Percentiles rank a stretch among this genome's conserved stretches.
phyloP scores from a whole-genome alignment of 352 stramenopile genomes.

The Peronospora belbahrii region DNA sequence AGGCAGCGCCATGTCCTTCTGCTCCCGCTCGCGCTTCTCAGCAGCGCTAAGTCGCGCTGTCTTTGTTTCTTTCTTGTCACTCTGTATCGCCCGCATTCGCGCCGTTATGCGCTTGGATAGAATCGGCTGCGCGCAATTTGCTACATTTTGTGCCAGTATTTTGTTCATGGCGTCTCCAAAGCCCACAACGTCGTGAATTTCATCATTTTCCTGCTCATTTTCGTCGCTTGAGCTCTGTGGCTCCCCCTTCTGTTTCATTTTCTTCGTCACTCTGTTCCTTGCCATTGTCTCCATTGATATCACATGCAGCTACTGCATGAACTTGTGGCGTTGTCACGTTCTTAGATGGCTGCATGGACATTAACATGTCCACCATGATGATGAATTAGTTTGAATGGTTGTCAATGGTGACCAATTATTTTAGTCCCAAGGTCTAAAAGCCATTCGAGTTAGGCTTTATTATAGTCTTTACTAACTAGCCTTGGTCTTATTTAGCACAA shows the following conservation, averaged over 20 bases:
- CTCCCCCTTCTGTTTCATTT: slow-evolving; percentile 19
- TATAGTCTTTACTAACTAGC: too few species aligned
- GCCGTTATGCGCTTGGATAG: slow-evolving; percentile 77
- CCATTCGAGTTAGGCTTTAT: too few species aligned
- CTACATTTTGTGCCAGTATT: slow-evolving; percentile 69
- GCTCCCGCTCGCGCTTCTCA: slow-evolving; percentile 65
- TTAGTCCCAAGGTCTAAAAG: background rate
- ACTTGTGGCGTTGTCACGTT: slow-evolving; percentile 3
- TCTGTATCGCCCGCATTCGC: slow-evolving; percentile 76
- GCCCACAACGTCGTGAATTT: slow-evolving; percentile 56
- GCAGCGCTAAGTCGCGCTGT: slow-evolving; percentile 54
- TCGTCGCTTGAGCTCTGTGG: slow-evolving; percentile 16
- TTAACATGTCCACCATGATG: slow-evolving; percentile 12
- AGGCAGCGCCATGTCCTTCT: slow-evolving; percentile 71
- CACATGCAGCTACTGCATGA: background rate
- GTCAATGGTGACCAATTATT: slow-evolving; percentile 7
- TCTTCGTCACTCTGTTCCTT: background rate
- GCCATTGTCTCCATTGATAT: slow-evolving; percentile 5
- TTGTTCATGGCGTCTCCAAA: slow-evolving; percentile 86
- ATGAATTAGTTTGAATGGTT: background rate
- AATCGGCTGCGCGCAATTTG: slow-evolving; percentile 60
- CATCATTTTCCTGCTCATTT: slow-evolving; percentile 27
- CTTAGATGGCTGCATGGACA: background rate
- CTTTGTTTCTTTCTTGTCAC: slow-evolving; percentile 68
- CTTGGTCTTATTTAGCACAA: too few species aligned